Base-by-base conservation (phyloP, 2,329 filamentous ascomycete species). In the Truncatella angustata region DNA sequence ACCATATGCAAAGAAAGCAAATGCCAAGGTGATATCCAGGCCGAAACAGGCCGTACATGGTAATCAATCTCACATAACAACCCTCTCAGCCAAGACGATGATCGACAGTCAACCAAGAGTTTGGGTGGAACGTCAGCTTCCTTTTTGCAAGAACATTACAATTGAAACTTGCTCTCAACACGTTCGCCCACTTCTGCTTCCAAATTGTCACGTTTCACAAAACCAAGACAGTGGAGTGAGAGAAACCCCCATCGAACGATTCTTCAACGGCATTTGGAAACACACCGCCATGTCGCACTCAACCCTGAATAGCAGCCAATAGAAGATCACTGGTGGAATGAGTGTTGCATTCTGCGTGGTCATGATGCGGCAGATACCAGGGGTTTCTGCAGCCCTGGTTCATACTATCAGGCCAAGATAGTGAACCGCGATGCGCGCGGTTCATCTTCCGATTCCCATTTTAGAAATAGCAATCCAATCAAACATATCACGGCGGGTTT, bases 221-320 rank as follows among this genome's bases (percentile, higher is more conserved):
- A 12, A 49, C 45, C 45, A 36, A 26, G 45, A 49, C 44, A 47
- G 32, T 26, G 45, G 34, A 46, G 43, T n/a, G 24, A 11, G 14
- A 46, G 43, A 46, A 10, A 46, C 16, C 14, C 28, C 26, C 28
- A 46, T 46, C 43, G n/a, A 49, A 36, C 20, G 30, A 36, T 39
- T 49, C 45, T 49, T 49, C 45, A 49, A 49, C 45, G 45, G 45
- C 34, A 36, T 37, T 18, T 48, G 18, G 18, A n/a, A 28, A 49
- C 14, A 49, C 24, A 18, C 30, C 37, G 45, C 32, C 45, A 26
- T 24, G 32, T 32, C 34, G n/a, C 16, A 16, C 44, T 16, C 28
- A 23, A 10, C n/a, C 11, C n/a, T 35, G 43, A 46, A 35, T 12
- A 16, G 28, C 14, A 18, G 43, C 16, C 30, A 35, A 23, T 20